Percentiles rank a stretch among this genome's conserved stretches.
Conservation (phyloP, 805 yeast species). For the Kuraishia molischiana region DNA sequence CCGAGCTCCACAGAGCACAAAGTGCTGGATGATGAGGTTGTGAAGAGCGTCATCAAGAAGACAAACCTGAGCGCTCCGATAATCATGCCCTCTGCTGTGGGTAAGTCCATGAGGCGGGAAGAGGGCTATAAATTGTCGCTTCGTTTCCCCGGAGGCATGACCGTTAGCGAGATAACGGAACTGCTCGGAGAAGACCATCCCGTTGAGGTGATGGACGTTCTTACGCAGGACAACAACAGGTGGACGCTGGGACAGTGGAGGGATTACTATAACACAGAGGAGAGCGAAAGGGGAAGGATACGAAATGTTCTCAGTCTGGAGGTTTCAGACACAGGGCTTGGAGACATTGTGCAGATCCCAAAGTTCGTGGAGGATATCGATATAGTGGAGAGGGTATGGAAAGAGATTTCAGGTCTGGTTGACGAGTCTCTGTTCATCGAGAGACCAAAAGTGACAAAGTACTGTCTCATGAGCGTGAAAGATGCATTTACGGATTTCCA, state of each 20-base stretch:
- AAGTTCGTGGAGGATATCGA: slow-evolving; percentile 54
- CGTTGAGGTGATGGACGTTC: slow-evolving; percentile 84
- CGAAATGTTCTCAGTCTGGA: slow-evolving; percentile 79
- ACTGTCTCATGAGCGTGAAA: slow-evolving; percentile 77
- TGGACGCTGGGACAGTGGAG: slow-evolving; percentile 74
- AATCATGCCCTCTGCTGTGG: slow-evolving; percentile 12
- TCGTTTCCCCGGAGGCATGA: slow-evolving; percentile 38
- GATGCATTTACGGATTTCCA: slow-evolving; percentile 86
- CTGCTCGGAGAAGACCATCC: slow-evolving; percentile 52
- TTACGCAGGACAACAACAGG: slow-evolving; percentile 63
- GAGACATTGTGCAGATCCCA: slow-evolving; percentile 49
- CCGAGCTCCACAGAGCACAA: background rate
- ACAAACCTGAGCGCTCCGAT: slow-evolving; percentile 21
- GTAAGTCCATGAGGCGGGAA: background rate
- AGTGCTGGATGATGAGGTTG: slow-evolving; percentile 13
- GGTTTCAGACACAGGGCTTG: slow-evolving; percentile 48
- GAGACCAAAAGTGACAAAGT: slow-evolving; percentile 59
- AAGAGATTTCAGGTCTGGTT: slow-evolving; percentile 7
- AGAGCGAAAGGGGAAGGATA: slow-evolving; percentile 47
- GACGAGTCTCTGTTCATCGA: slow-evolving; percentile 3
- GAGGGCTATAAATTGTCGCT: slow-evolving; percentile 8
- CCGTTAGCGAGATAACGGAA: slow-evolving; percentile 46
- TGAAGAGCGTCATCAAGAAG: slow-evolving; percentile 13
- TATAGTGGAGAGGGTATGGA: slow-evolving; percentile 62
- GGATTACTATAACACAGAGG: slow-evolving; percentile 46